Percentiles rank a stretch among this genome's conserved stretches.
phyloP scores from a whole-genome alignment of 2,329 filamentous ascomycete species.

The Orbilia brochopaga region DNA sequence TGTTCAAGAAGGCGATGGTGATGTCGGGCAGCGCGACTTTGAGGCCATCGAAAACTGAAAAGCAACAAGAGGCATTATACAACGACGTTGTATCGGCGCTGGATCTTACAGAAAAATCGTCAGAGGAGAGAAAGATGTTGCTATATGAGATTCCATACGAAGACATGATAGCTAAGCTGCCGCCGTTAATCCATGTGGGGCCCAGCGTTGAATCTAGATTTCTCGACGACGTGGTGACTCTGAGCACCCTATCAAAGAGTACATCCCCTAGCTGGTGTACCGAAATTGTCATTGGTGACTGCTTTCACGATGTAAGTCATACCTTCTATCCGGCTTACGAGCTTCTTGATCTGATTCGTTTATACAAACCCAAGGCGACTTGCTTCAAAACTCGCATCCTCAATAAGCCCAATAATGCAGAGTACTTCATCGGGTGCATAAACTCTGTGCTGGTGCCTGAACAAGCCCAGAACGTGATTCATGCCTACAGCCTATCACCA shows the following conservation, averaged over 20 bases:
- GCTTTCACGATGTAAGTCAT: slow-evolving; percentile 42
- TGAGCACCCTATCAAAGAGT: slow-evolving; percentile 20
- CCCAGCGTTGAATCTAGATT: slow-evolving; percentile 30
- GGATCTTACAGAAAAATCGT: neutral
- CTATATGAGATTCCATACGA: neutral
- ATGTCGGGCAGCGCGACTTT: slow-evolving; percentile 44
- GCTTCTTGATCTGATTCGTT: neutral
- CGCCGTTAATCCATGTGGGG: slow-evolving; percentile 33
- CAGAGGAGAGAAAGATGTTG: neutral
- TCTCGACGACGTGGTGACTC: slow-evolving; percentile 22
- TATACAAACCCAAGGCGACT: slow-evolving; percentile 15
- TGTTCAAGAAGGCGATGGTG: slow-evolving; percentile 31
- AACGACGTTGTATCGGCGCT: slow-evolving; percentile 19
- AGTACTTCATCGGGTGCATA: slow-evolving; percentile 32
- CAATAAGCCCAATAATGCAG: slow-evolving; percentile 19
- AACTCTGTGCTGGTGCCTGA: neutral
- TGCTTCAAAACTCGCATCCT: slow-evolving; percentile 40
- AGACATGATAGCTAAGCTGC: slow-evolving; percentile 26
- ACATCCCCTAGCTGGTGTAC: slow-evolving; percentile 27
- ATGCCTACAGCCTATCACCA: slow-evolving; percentile 17
- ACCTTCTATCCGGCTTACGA: too few species aligned
- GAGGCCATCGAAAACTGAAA: slow-evolving; percentile 27
- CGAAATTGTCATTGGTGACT: slow-evolving; percentile 34
- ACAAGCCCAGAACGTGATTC: slow-evolving; percentile 2
- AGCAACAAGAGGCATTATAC: slow-evolving; percentile 30